phyloP scores from a whole-genome alignment of 2,329 filamentous ascomycete species.

The Sordariomycetes sp. region DNA sequence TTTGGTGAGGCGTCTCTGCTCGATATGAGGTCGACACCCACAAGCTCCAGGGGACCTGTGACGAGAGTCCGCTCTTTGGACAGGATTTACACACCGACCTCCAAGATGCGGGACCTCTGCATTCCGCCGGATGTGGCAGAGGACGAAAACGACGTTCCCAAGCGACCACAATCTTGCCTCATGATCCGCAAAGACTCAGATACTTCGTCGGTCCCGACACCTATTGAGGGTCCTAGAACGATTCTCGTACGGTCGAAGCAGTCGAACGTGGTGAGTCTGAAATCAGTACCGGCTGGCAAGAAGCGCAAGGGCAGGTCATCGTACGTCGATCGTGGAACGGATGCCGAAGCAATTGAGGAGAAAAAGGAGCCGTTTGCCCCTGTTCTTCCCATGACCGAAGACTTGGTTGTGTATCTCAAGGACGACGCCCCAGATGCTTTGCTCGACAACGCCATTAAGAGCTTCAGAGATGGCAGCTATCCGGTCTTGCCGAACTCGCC shows the following conservation, averaged over 20 bases:
- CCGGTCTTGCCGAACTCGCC: constrained; percentile 14
- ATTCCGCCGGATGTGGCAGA: constrained; percentile 7
- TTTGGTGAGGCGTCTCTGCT: constrained; percentile 30
- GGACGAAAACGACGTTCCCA: constrained; percentile 4
- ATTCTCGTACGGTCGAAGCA: constrained; percentile 18
- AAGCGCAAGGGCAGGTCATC: constrained; percentile 15
- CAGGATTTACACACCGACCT: constrained; percentile 17
- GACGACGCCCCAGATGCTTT: constrained; percentile 29
- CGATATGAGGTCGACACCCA: constrained; percentile 20
- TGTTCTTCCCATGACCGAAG: constrained; percentile 43
- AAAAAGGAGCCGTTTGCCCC: constrained; percentile 22
- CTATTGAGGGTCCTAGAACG: constrained; percentile 18
- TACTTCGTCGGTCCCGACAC: constrained; percentile 11
- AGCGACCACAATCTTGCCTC: constrained; percentile 17
- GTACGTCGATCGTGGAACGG: constrained; percentile 30
- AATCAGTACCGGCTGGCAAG: constrained; percentile 17
- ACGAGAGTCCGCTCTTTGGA: constrained; percentile 27
- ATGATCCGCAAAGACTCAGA: constrained; percentile 13
- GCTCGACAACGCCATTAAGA: constrained; percentile 35
- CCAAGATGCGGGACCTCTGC: constrained; percentile 21
- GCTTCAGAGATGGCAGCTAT: constrained; percentile 25
- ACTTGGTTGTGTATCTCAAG: constrained; percentile 46
- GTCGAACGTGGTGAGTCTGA: constrained; percentile 15
- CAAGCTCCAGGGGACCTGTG: constrained; percentile 12
- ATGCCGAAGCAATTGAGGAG: constrained; percentile 17